A percentile compares a stretch with the other conserved stretches of the same genome.
These are phyloP conservation scores for Tilletia indica DNA, from an alignment of 1,284 basidiomycete genomes.

Conservation along the genomic window DNA sequence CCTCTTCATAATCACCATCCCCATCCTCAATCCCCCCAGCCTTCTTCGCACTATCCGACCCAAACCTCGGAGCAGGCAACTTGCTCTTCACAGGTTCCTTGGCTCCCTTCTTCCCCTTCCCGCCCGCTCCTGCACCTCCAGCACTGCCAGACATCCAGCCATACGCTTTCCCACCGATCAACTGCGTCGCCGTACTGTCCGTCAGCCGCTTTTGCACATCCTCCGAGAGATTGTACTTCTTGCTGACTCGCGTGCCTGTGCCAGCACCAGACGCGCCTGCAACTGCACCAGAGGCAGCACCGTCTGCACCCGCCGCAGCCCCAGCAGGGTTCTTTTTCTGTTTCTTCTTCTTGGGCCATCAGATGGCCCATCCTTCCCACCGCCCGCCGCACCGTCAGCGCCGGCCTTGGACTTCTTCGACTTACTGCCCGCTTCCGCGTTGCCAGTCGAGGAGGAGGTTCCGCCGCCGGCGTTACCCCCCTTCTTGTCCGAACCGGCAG, in stretches of 20 bases:
- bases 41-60: constrained; percentile 30
- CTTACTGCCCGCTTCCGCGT: constrained; percentile 28
- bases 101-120: constrained; percentile 16
- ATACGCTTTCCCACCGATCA: constrained; percentile 23
- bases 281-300: background rate
- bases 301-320: background rate
- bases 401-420: constrained; percentile 24
- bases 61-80: constrained; percentile 38
- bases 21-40: constrained; percentile 24
- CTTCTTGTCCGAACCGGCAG: no score
- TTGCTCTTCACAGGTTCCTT: constrained; percentile 38
- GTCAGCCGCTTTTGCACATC: constrained; percentile 51
- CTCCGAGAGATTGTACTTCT: constrained; percentile 46
- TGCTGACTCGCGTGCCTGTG: background rate
- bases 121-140: background rate
- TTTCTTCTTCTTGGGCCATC: constrained; percentile 15
- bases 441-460: background rate
- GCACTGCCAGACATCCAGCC: constrained; percentile 27
- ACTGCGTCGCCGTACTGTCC: constrained; percentile 53
- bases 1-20: constrained; percentile 6
- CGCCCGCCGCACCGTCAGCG: background rate
- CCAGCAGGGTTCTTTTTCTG: constrained; percentile 9
- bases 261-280: background rate
- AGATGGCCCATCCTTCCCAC: no score
- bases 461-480: constrained; percentile 29